Evolutionary conservation across 495 filamentous ascomycete species (phyloP).

Genomic region (Letharia lupina): DNA sequence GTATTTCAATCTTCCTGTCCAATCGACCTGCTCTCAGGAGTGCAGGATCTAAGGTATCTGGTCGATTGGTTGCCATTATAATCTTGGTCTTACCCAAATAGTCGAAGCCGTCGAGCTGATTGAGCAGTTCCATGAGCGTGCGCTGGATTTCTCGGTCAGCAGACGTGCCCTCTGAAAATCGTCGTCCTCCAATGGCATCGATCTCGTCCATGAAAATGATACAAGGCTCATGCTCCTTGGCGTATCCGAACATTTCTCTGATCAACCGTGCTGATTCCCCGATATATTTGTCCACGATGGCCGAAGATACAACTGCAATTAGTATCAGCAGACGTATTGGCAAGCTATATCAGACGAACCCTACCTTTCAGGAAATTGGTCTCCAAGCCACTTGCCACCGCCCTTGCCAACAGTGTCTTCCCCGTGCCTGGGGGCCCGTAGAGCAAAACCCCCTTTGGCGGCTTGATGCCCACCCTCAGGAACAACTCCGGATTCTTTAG

Average conservation of each 20-base stretch:
- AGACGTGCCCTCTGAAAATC: slow-evolving; percentile 97
- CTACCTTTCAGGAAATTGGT: slow-evolving; percentile 97
- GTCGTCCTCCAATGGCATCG: slow-evolving; percentile 93
- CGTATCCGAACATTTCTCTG: slow-evolving; percentile 99
- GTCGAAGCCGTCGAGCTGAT: slow-evolving; percentile 98
- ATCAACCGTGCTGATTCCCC: slow-evolving; percentile 96
- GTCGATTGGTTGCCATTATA: slow-evolving; percentile 99
- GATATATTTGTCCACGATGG: slow-evolving; percentile 99
- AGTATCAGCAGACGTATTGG: slow-evolving; percentile 23
- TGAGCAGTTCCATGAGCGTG: slow-evolving; percentile 97
- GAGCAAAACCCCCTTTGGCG: slow-evolving; percentile 92
- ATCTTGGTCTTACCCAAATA: slow-evolving; percentile 99
- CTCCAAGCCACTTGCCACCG: slow-evolving; percentile 92
- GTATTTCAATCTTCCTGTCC: slow-evolving; percentile 98
- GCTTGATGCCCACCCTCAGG: slow-evolving; percentile 94
- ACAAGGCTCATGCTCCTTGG: slow-evolving; percentile 98
- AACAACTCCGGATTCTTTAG: slow-evolving; percentile 99
- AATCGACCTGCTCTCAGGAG: slow-evolving; percentile 87
- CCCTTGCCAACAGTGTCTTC: slow-evolving; percentile 90
- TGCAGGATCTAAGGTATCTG: slow-evolving; percentile 94
- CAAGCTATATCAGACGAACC: slow-evolving; percentile 8
- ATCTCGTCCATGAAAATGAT: slow-evolving; percentile 99
- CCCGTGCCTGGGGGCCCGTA: slow-evolving; percentile 98
- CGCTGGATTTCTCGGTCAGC: slow-evolving; percentile 98
- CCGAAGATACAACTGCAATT: slow-evolving; percentile 85